These are phyloP conservation scores for Penicillium turbatum DNA, from an alignment of 495 filamentous ascomycete species.

Conservation along the genomic window DNA sequence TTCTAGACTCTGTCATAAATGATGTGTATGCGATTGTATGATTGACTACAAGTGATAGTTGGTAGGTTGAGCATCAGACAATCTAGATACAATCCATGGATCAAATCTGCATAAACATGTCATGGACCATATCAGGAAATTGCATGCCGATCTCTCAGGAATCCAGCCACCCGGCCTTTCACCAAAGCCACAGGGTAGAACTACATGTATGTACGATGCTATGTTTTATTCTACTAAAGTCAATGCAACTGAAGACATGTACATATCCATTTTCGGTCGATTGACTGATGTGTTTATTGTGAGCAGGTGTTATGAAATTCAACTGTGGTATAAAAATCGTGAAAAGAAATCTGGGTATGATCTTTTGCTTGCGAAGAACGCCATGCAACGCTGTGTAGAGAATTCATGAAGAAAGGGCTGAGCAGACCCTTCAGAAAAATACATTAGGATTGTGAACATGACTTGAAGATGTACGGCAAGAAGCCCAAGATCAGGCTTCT, in stretches of 20 bases:
- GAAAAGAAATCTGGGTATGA: conserved; percentile 30
- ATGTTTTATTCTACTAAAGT: background rate
- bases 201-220: background rate
- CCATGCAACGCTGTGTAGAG: conserved; percentile 29
- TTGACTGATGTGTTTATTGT: background rate
- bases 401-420: conserved; percentile 7
- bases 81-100: too few species aligned
- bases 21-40: too few species aligned
- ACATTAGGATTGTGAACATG: conserved; percentile 10
- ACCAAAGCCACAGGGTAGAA: background rate
- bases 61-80: background rate
- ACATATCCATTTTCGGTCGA: conserved; percentile 1
- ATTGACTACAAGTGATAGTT: background rate
- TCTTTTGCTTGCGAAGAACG: conserved; percentile 29
- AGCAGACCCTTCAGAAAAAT: conserved; percentile 1
- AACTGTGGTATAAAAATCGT: conserved; percentile 9
- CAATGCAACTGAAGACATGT: background rate
- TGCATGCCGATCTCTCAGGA: background rate
- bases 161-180: background rate
- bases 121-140: background rate
- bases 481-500: conserved; percentile 17
- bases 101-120: too few species aligned
- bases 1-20: too few species aligned
- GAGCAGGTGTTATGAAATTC: conserved; percentile 3
- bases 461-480: background rate